Evolutionary conservation across 768 basidiomycete genomes (phyloP).

Genomic region (Lactarius akahatsu): DNA sequence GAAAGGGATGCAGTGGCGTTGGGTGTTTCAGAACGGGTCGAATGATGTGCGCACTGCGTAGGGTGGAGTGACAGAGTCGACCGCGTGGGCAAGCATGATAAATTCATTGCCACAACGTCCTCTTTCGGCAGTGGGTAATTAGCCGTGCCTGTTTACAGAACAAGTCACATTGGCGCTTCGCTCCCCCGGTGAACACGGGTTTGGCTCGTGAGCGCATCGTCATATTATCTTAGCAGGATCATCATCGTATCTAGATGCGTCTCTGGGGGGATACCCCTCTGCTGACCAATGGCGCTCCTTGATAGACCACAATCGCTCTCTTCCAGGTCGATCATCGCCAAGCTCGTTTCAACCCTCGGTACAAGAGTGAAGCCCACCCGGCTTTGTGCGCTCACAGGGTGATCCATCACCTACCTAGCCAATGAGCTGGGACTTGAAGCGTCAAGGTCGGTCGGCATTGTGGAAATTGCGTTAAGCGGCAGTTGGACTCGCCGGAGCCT

Average conservation of each 20-base stretch:
- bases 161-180: background rate
- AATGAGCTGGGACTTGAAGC: background rate
- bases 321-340: background rate
- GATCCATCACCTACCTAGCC: background rate
- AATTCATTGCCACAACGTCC: background rate
- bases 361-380: background rate
- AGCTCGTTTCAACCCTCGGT: background rate
- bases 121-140: background rate
- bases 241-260: background rate
- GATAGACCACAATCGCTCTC: background rate
- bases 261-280: background rate
- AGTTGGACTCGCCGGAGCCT: conserved; percentile 1
- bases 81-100: background rate
- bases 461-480: conserved; percentile 6
- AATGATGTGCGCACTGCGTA: background rate
- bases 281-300: background rate
- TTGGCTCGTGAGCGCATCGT: background rate
- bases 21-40: background rate
- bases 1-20: background rate
- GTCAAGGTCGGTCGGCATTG: conserved; percentile 8
- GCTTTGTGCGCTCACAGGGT: background rate
- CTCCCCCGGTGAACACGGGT: background rate
- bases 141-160: background rate
- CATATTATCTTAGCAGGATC: background rate
- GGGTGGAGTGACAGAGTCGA: background rate